Evolutionary conservation across 148 eudicot genomes (phyloP).

Genomic region (Vaccinium macrocarpon): DNA sequence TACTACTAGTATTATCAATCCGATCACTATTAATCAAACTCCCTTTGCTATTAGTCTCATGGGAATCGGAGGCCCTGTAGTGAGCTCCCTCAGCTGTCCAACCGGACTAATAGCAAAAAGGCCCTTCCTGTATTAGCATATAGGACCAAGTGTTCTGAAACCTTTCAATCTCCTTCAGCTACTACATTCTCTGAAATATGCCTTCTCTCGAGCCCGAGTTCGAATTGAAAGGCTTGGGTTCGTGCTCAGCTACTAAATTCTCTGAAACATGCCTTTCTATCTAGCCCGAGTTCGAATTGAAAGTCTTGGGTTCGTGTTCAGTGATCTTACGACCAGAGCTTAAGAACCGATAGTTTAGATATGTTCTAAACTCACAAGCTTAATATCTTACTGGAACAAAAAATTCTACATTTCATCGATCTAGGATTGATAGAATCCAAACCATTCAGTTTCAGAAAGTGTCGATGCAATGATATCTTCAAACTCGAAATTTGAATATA

Average conservation of each 20-base stretch:
- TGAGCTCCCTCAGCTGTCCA: too few species aligned
- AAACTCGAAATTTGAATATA: too few species aligned
- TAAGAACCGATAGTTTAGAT: neutral
- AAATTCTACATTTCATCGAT: too few species aligned
- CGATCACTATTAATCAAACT: neutral
- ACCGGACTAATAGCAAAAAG: too few species aligned
- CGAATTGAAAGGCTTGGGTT: neutral
- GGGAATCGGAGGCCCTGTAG: too few species aligned
- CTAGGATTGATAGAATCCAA: neutral
- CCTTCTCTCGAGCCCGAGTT: neutral
- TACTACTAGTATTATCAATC: neutral
- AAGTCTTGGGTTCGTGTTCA: neutral
- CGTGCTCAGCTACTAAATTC: neutral
- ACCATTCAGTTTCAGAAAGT: neutral
- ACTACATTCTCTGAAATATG: neutral
- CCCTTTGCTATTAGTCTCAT: neutral
- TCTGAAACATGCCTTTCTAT: neutral
- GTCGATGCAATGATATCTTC: too few species aligned
- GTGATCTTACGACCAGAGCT: neutral
- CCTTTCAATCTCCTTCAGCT: neutral
- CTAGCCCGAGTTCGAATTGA: neutral
- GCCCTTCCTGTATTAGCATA: neutral
- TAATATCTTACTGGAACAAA: neutral
- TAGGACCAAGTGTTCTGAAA: too few species aligned
- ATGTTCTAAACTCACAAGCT: neutral